These are phyloP conservation scores for Geotrichum macrosporum DNA, from an alignment of 1,139 yeast species.

Conservation along the genomic window DNA sequence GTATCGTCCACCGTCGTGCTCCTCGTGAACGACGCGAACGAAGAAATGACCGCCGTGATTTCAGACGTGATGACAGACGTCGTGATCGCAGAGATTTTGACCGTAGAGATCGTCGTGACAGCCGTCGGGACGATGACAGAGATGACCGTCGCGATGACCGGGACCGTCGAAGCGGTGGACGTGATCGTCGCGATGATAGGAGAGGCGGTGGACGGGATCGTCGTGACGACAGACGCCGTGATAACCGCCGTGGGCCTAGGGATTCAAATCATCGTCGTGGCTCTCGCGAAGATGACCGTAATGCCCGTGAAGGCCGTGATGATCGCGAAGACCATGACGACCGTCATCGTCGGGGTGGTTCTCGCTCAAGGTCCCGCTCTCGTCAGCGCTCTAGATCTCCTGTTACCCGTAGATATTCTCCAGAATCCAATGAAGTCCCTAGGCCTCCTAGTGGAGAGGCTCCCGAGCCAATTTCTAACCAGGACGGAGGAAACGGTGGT, in stretches of 20 bases:
- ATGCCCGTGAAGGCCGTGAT: no score
- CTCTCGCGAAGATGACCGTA: slow-evolving; percentile 15
- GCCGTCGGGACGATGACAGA: slow-evolving; percentile 24
- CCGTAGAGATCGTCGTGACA: slow-evolving; percentile 25
- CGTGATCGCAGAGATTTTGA: slow-evolving; percentile 63
- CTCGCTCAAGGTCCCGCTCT: slow-evolving; percentile 14
- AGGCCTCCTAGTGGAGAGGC: slow-evolving; percentile 7
- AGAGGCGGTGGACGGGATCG: slow-evolving; percentile 23
- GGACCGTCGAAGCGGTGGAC: slow-evolving; percentile 19
- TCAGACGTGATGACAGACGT: slow-evolving; percentile 60
- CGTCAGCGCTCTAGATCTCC: slow-evolving; percentile 17
- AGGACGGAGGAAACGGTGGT: slow-evolving; percentile 1
- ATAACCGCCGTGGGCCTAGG: slow-evolving; percentile 18
- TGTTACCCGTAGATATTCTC: slow-evolving; percentile 5
- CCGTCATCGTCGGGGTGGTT: slow-evolving; percentile 2
- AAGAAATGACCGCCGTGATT: slow-evolving; percentile 16
- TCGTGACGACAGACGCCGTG: slow-evolving; percentile 24
- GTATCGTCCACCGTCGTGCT: slow-evolving; percentile 56
- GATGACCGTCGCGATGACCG: slow-evolving; percentile 24
- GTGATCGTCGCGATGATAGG: slow-evolving; percentile 18
- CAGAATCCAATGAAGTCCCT: slow-evolving; percentile 9
- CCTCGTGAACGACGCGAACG: slow-evolving; percentile 20
- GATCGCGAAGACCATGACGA: no score
- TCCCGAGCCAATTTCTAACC: not conserved
- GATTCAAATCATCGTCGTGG: slow-evolving; percentile 19